Evolutionary conservation across 306 rosid species (phyloP), one percentile per base, ranked within the genome.

Genomic region (Quercus berberidifolia): DNA sequence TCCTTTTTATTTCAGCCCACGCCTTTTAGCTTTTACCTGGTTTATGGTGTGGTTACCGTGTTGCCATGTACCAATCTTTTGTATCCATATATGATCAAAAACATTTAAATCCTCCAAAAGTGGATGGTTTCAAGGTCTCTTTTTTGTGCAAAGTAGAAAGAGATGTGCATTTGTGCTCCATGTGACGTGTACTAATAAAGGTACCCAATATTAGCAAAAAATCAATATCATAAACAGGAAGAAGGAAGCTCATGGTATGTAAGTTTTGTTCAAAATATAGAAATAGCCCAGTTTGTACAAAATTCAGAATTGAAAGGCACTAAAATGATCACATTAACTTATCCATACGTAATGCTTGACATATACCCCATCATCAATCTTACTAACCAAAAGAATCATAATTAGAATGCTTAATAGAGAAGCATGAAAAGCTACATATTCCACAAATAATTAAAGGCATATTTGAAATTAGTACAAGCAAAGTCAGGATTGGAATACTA

Each of bases 381-480:
- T 54, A 82, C 35, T 77, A 78, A 87, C 79, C 73, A 87, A 86
- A 81, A 81, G 88, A 89, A 91, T 87, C 89, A 71, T 80, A 86
- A 74, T 74, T 82, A 51, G 85, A 87, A 83, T 65, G 88, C 88
- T 87, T 83, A 55, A 65, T 81, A 71, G 59, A 68, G 72, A 90
- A 90, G 93, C 86, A 71, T 57, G 75, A 77, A 83, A 83, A 79
- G 90, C 80, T 84, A 90, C 77, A 88, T 86, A 88, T 88, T 91
- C 91, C 91, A 72, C 82, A 63, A 63, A 52, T 49, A 59, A 83
- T 71, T 55, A 81, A 83, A 88, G 83, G 85, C 73, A 71, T 81
- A 74, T 76, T 76, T 33, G 20, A 80, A 75, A 77, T 82, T 74
- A 79, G 84, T 84, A 81, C 75, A 19, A 46, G 74, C 78, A 80